Evolutionary conservation across 768 basidiomycete species (phyloP), one percentile per base, ranked within the genome.

Genomic region (Krasilnikovozyma curviuscula): DNA sequence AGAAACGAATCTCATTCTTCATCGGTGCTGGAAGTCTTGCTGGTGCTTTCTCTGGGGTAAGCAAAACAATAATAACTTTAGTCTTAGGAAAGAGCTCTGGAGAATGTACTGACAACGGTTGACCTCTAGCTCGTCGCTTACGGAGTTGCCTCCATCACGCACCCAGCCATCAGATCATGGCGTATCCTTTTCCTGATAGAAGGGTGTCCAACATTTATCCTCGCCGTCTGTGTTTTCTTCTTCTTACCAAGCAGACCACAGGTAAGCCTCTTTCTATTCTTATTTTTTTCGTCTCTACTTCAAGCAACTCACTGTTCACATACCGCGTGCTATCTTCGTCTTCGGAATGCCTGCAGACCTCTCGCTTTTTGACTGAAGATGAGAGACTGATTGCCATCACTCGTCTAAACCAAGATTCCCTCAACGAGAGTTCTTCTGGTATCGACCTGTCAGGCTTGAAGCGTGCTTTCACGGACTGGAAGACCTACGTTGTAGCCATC

Each of bases 161-260:
- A 57, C 40, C 40, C 59, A 18, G 2, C 46, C 6, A 38, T 57
- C 35, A 41, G 33, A n/a, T n/a, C 16, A 12, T 61, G 54, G 55
- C 40, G 55, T 6, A 65, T 68, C 44, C 62, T 69, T 6, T 69
- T 68, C 60, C 56, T 69, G 37, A 64, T 69, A 51, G 66, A 67
- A 52, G 66, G 68, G 5, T 44, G 46, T 27, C 67, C 68, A 0
- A n/a, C n/a, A 4, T 46, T 69, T 28, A 3, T 66, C 9, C 60
- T 68, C 31, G 66, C 66, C 25, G 55, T 66, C 53, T 57, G 58
- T 50, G 62, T 65, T 24, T 61, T 59, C 55, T 57, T 68, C 49
- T 68, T 60, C 63, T 60, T 69, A 31, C 68, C 68, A 5, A 52
- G 57, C 5, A 58, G 66, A 40, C 68, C 68, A 0, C n/a, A n/a